Percentiles rank a stretch among this genome's conserved stretches.
phyloP scores from a whole-genome alignment of 2,329 filamentous ascomycete genomes.

The Massarina eburnea region DNA sequence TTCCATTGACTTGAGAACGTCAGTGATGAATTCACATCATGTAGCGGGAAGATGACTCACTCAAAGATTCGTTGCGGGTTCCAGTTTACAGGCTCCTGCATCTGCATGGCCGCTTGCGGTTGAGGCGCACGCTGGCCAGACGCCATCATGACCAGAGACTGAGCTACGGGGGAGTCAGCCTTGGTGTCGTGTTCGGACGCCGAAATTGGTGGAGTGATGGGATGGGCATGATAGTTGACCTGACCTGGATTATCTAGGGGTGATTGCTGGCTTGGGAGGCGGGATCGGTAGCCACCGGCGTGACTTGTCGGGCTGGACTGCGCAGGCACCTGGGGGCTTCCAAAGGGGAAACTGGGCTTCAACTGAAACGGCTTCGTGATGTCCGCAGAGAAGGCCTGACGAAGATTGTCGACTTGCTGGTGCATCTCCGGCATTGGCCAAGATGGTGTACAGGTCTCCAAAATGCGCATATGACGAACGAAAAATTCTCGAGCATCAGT shows the following conservation, averaged over 20 bases:
- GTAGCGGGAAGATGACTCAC: slow-evolving; percentile 57
- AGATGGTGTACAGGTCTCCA: slow-evolving; percentile 79
- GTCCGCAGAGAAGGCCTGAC: slow-evolving; percentile 89
- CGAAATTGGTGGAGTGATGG: slow-evolving; percentile 80
- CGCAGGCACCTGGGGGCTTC: slow-evolving; percentile 69
- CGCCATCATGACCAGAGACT: slow-evolving; percentile 72
- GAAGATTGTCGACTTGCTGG: slow-evolving; percentile 83
- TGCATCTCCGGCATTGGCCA: slow-evolving; percentile 92
- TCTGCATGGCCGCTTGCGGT: slow-evolving; percentile 54
- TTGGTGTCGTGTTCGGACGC: slow-evolving; percentile 72
- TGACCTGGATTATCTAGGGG: slow-evolving; percentile 56
- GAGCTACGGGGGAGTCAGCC: slow-evolving; percentile 72
- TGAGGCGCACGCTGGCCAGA: slow-evolving; percentile 54
- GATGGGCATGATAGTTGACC: slow-evolving; percentile 68
- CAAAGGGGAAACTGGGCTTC: slow-evolving; percentile 83
- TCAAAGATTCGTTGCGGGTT: slow-evolving; percentile 88
- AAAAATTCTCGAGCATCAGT: slow-evolving; percentile 85
- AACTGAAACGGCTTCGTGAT: slow-evolving; percentile 82
- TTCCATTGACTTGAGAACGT: slow-evolving; percentile 77
- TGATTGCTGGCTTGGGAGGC: slow-evolving; percentile 49
- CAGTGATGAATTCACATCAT: slow-evolving; percentile 8
- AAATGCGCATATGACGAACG: slow-evolving; percentile 87
- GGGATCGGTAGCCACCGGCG: slow-evolving; percentile 53
- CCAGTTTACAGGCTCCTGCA: slow-evolving; percentile 70
- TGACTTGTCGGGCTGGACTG: slow-evolving; percentile 63